These are phyloP conservation scores for Leptographium wingfieldii DNA, from an alignment of 2,329 filamentous ascomycete species.

Conservation along the genomic window DNA sequence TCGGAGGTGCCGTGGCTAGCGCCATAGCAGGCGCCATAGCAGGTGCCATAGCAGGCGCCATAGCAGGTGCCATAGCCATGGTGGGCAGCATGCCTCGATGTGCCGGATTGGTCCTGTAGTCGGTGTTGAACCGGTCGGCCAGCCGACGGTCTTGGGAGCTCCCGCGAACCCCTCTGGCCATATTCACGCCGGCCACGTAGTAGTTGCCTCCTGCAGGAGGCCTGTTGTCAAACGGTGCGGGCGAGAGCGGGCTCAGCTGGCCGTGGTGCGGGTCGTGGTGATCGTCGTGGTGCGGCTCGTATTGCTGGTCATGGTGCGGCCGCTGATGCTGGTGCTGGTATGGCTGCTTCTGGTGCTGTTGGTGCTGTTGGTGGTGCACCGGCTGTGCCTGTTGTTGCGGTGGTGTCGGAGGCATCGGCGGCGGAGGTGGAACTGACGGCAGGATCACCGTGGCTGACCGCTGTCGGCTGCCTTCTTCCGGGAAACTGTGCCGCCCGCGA, in stretches of 20 bases:
- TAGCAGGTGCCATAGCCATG: not conserved
- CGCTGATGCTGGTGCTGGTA: not conserved
- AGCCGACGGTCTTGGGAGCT: constrained; percentile 36
- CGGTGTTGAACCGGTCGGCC: constrained; percentile 21
- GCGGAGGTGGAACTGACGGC: constrained; percentile 18
- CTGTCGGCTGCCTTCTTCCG: constrained; percentile 46
- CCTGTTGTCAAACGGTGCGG: constrained; percentile 17
- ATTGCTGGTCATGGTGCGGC: constrained; percentile 9
- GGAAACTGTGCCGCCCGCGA: constrained; percentile 34
- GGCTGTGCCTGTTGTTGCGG: constrained; percentile 7
- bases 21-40: constrained; percentile 5
- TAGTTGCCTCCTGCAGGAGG: constrained; percentile 21
- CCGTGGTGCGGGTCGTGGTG: not conserved
- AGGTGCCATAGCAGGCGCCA: not conserved
- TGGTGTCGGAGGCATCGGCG: constrained; percentile 15
- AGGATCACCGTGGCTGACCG: constrained; percentile 24
- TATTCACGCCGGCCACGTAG: constrained; percentile 31
- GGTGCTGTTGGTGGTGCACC: not conserved
- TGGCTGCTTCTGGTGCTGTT: not conserved
- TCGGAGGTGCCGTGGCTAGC: constrained; percentile 11
- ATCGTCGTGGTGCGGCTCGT: constrained; percentile 13
- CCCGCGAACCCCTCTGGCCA: constrained; percentile 25
- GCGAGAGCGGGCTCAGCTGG: not conserved
- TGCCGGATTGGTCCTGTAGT: constrained; percentile 6
- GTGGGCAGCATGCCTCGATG: not conserved